A percentile compares a stretch with the other conserved stretches of the same genome.
phyloP scores from a whole-genome alignment of 179 eudicot genomes.

The Heliamphora ciliata region DNA sequence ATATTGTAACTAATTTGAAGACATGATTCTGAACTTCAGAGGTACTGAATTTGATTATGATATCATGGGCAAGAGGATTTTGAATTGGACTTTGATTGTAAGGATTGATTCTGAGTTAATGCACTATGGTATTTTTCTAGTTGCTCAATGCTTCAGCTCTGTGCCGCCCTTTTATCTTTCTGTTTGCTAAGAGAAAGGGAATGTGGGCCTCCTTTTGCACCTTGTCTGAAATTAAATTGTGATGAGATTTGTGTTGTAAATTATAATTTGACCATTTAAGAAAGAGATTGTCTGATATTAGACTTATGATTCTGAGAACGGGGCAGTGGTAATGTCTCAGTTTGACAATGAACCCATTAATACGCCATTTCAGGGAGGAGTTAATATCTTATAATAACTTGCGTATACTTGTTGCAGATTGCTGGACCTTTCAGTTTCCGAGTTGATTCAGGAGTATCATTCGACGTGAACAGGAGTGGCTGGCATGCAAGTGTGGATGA shows the following conservation, averaged over 20 bases:
- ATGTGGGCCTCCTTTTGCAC: background rate
- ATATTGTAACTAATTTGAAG: background rate
- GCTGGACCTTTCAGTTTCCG: slow-evolving; percentile 82
- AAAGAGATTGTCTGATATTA: background rate
- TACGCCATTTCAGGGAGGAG: background rate
- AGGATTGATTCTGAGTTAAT: background rate
- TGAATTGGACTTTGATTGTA: background rate
- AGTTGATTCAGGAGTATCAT: slow-evolving; percentile 53
- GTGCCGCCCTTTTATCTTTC: too few relatives aligned
- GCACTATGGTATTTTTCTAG: too few relatives aligned
- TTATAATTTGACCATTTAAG: background rate
- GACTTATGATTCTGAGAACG: background rate
- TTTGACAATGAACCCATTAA: background rate
- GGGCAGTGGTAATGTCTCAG: background rate
- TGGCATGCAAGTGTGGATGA: slow-evolving; percentile 41
- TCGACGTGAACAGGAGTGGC: slow-evolving; percentile 39
- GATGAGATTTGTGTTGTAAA: background rate
- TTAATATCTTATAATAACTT: background rate
- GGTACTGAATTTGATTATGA: background rate
- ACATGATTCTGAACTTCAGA: background rate
- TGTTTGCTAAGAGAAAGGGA: too few relatives aligned
- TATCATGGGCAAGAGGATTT: background rate
- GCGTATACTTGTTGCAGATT: slow-evolving; percentile 40
- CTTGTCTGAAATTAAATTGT: background rate
- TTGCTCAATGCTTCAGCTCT: too few relatives aligned